These are phyloP conservation scores for Suillus fuscotomentosus DNA, from an alignment of 768 basidiomycete genomes.

Conservation along the genomic window DNA sequence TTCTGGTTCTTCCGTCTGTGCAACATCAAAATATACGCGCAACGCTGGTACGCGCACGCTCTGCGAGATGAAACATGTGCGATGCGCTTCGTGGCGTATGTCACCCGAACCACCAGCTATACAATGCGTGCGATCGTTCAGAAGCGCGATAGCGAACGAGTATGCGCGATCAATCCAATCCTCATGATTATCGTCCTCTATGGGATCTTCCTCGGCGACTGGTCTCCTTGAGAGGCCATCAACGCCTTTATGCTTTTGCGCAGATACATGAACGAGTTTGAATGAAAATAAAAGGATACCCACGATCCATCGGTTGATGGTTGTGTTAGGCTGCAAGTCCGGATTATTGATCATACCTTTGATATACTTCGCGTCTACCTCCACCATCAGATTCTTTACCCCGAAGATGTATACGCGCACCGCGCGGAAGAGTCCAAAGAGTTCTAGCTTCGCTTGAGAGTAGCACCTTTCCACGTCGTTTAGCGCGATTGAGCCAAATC, in stretches of 20 bases:
- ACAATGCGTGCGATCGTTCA: neutral
- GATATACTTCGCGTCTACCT: conserved; percentile 30
- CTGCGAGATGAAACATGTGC: too few species aligned
- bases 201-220: neutral
- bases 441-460: conserved; percentile 26
- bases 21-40: too few species aligned
- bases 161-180: neutral
- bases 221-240: neutral
- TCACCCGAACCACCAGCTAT: too few species aligned
- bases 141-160: rapidly evolving
- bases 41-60: too few species aligned
- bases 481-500: conserved; percentile 39
- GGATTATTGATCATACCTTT: conserved; percentile 35
- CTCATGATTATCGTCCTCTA: neutral
- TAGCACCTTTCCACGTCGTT: conserved; percentile 21
- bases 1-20: too few species aligned
- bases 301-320: conserved; percentile 27
- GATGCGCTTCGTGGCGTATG: too few species aligned
- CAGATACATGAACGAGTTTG: conserved; percentile 27
- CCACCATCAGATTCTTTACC: conserved; percentile 21
- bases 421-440: conserved; percentile 18
- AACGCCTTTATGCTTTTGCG: neutral
- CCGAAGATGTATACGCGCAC: conserved; percentile 25
- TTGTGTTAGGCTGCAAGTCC: conserved; percentile 28
- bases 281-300: conserved; percentile 28